phyloP scores from a whole-genome alignment of 2,329 filamentous ascomycete species.

The Drechmeria coniospora region DNA sequence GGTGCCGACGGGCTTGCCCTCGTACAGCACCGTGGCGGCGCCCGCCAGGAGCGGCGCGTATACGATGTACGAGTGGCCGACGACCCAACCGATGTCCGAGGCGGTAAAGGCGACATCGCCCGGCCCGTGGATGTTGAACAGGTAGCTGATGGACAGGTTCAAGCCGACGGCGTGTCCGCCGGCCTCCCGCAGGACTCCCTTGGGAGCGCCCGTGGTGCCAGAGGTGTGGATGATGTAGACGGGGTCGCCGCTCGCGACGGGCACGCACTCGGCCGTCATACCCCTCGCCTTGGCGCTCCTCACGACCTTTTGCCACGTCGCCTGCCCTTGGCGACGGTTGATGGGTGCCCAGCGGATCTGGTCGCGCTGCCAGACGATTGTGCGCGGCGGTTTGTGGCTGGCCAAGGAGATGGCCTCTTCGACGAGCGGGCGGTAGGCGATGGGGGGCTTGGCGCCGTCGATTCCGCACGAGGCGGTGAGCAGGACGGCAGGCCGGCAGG shows the following conservation, averaged over 20 bases:
- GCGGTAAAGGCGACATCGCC: slow-evolving; percentile 63
- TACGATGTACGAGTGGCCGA: slow-evolving; percentile 60
- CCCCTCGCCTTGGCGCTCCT: slow-evolving; percentile 53
- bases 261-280: slow-evolving; percentile 57
- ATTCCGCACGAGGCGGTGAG: slow-evolving; percentile 88
- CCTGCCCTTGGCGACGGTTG: slow-evolving; percentile 50
- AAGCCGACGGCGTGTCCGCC: slow-evolving; percentile 80
- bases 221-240: slow-evolving; percentile 89
- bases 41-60: slow-evolving; percentile 78
- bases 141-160: slow-evolving; percentile 64
- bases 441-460: slow-evolving; percentile 66
- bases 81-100: slow-evolving; percentile 78
- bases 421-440: slow-evolving; percentile 64
- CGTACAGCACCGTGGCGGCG: slow-evolving; percentile 75
- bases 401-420: slow-evolving; percentile 55
- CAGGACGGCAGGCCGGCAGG: slow-evolving; percentile 57
- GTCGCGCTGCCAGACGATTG: slow-evolving; percentile 73
- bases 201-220: slow-evolving; percentile 67
- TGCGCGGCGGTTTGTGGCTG: slow-evolving; percentile 53
- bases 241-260: slow-evolving; percentile 61
- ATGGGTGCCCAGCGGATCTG: slow-evolving; percentile 59
- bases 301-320: slow-evolving; percentile 66
- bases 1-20: slow-evolving; percentile 87
- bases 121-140: slow-evolving; percentile 70
- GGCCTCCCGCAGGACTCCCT: slow-evolving; percentile 69